Percentiles rank a stretch among this genome's conserved stretches.
These are phyloP conservation scores for Cryphonectria japonica DNA, from an alignment of 2,329 filamentous ascomycete species.

Conservation along the genomic window DNA sequence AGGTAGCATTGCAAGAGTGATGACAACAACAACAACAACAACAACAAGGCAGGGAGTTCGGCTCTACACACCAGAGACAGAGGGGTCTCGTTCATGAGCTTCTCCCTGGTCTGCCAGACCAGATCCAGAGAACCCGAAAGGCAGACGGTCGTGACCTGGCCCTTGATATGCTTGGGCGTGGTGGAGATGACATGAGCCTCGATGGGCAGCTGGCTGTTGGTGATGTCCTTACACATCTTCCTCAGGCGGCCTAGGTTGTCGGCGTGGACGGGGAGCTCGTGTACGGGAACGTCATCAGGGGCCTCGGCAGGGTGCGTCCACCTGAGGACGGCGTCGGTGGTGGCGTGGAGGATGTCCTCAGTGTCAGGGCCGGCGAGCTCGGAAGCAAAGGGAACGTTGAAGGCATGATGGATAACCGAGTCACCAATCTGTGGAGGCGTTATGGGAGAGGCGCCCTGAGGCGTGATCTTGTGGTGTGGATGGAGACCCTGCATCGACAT, in stretches of 20 bases:
- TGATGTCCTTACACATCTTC: slow-evolving; percentile 80
- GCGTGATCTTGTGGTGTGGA: slow-evolving; percentile 60
- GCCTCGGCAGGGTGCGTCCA: slow-evolving; percentile 94
- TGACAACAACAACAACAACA: slow-evolving; percentile 12
- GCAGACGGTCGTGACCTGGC: slow-evolving; percentile 83
- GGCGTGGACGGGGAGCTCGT: slow-evolving; percentile 89
- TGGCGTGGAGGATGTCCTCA: slow-evolving; percentile 93
- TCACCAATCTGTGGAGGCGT: slow-evolving; percentile 74
- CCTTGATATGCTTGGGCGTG: slow-evolving; percentile 72
- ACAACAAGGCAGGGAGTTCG: slow-evolving; percentile 13
- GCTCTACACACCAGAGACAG: slow-evolving; percentile 78
- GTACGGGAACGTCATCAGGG: slow-evolving; percentile 79
- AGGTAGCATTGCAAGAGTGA: slow-evolving; percentile 29
- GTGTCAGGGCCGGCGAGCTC: slow-evolving; percentile 90
- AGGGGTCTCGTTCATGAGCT: slow-evolving; percentile 87
- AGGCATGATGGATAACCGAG: slow-evolving; percentile 85
- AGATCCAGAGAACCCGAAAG: slow-evolving; percentile 85
- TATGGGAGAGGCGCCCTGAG: slow-evolving; percentile 57
- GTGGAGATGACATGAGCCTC: slow-evolving; percentile 85
- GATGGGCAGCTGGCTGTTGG: slow-evolving; percentile 69
- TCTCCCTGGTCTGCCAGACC: slow-evolving; percentile 87
- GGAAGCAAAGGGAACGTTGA: slow-evolving; percentile 96
- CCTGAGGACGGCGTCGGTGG: slow-evolving; percentile 80
- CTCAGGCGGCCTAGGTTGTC: slow-evolving; percentile 82
- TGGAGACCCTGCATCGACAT: slow-evolving; percentile 60